A percentile compares a stretch with the other conserved stretches of the same genome.
phyloP scores from a whole-genome alignment of 768 basidiomycete genomes.

The Myochromella boudieri region DNA sequence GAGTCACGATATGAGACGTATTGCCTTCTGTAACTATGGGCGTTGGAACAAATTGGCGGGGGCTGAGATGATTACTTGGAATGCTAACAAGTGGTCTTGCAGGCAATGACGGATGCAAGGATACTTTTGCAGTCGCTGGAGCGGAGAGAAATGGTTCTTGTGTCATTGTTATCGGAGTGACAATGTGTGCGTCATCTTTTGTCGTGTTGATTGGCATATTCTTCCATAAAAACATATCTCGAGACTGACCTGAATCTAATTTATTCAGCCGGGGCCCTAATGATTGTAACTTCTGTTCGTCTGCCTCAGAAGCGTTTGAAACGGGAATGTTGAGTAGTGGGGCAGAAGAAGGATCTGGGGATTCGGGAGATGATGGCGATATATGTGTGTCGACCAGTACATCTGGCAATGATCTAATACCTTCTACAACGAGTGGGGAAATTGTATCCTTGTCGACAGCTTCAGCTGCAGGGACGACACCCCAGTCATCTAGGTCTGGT shows the following conservation, averaged over 20 bases:
- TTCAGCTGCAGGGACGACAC: conserved; percentile 47
- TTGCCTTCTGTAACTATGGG: not conserved
- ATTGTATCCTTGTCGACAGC: conserved; percentile 41
- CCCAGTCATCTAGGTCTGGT: conserved; percentile 88
- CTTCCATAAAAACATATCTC: not conserved
- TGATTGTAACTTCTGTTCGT: too few species aligned
- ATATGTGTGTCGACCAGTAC: conserved; percentile 25
- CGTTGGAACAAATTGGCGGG: conserved; percentile 4
- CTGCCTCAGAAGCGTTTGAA: too few species aligned
- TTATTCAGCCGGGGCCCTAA: not conserved
- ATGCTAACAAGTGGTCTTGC: conserved; percentile 17
- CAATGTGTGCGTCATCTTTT: conserved; percentile 1
- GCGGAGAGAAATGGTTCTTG: conserved; percentile 13
- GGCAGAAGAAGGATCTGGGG: not conserved
- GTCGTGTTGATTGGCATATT: conserved; percentile 6
- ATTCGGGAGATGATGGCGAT: conserved; percentile 9
- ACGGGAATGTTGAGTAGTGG: too few species aligned
- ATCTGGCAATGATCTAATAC: conserved; percentile 60
- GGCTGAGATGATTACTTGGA: conserved; percentile 2
- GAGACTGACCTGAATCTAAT: conserved; percentile 4
- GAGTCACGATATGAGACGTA: too few species aligned
- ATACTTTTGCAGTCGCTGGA: conserved; percentile 10
- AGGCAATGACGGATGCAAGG: conserved; percentile 19
- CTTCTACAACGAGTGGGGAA: conserved; percentile 68
- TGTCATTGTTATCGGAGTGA: conserved; percentile 10